Conservation (phyloP, 805 yeast genomes). For the Cyberlindnera americana region DNA sequence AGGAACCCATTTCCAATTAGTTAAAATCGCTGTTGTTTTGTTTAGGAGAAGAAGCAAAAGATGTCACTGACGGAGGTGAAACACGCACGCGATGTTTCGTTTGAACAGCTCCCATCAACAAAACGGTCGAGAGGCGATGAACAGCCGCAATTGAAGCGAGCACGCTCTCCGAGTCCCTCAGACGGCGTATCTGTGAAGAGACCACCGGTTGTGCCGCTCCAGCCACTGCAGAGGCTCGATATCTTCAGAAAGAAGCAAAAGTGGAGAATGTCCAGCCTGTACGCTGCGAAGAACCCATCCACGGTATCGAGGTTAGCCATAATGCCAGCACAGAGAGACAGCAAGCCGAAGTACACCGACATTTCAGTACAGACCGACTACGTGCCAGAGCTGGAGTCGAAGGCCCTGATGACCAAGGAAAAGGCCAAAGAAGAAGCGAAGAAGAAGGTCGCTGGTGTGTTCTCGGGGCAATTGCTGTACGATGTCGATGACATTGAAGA, state of each 20-base stretch:
- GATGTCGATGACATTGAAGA: slow-evolving; percentile 23
- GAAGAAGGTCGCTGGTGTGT: slow-evolving; percentile 25
- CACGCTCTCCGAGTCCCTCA: slow-evolving; percentile 7
- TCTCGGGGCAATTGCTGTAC: slow-evolving; percentile 26
- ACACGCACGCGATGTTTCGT: background rate
- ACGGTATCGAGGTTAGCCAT: slow-evolving; percentile 6
- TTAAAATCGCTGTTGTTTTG: too few species aligned
- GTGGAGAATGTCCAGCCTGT: slow-evolving; percentile 27
- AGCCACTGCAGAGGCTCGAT: slow-evolving; percentile 27
- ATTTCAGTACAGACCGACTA: slow-evolving; percentile 25
- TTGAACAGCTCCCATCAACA: background rate
- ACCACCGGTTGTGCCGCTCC: slow-evolving; percentile 30
- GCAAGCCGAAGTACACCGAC: slow-evolving; percentile 15
- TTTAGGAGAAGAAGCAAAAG: too few species aligned
- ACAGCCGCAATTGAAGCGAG: slow-evolving; percentile 5
- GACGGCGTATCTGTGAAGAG: slow-evolving; percentile 19
- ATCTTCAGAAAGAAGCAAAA: slow-evolving; percentile 25
- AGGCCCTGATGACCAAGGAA: slow-evolving; percentile 9
- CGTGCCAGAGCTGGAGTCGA: slow-evolving; percentile 20
- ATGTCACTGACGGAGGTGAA: slow-evolving; percentile 1
- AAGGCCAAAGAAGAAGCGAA: slow-evolving; percentile 19
- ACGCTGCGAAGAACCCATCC: slow-evolving; percentile 17
- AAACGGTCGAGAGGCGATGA: background rate
- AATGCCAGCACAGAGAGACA: background rate
- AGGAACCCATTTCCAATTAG: too few species aligned